These are phyloP conservation scores for Naganishia randhawae DNA, from an alignment of 768 basidiomycete species.

Conservation along the genomic window DNA sequence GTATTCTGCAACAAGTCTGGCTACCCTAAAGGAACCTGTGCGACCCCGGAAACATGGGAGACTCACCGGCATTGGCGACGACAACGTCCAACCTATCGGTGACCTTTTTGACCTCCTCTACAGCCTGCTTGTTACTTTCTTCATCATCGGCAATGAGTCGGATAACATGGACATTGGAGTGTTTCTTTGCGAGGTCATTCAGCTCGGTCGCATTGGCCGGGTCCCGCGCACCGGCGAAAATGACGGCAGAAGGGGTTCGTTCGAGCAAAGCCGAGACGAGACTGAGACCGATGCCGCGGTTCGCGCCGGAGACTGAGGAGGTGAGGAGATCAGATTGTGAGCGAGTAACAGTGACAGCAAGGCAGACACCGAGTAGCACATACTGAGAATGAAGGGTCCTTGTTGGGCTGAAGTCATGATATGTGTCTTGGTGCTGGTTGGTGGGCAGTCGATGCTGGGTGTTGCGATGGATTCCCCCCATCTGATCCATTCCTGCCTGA, in stretches of 20 bases:
- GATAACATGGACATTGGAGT: conserved; percentile 28
- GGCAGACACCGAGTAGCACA: too few relatives aligned
- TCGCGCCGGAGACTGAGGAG: conserved; percentile 37
- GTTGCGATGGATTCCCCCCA: too few relatives aligned
- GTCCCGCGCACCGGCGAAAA: conserved; percentile 35
- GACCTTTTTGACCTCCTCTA: conserved; percentile 31
- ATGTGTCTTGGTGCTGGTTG: too few relatives aligned
- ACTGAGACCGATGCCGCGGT: conserved; percentile 36
- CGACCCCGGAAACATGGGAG: not conserved
- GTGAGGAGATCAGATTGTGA: not conserved
- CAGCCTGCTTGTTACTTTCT: conserved; percentile 33
- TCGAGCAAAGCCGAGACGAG: conserved; percentile 30
- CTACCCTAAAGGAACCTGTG: too few relatives aligned
- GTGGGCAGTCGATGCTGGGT: too few relatives aligned
- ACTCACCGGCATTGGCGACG: conserved; percentile 38
- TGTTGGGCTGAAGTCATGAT: not conserved
- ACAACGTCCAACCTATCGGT: conserved; percentile 40
- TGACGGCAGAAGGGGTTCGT: conserved; percentile 23
- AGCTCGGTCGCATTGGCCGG: conserved; percentile 15
- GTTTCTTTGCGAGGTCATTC: conserved; percentile 3
- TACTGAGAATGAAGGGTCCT: conserved; percentile 5
- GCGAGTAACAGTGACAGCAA: too few relatives aligned
- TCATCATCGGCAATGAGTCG: conserved; percentile 32
- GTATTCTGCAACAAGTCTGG: too few relatives aligned
- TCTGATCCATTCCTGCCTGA: too few relatives aligned